Conservation (phyloP, 139 green algal species). For the Picochlorum sp. region DNA sequence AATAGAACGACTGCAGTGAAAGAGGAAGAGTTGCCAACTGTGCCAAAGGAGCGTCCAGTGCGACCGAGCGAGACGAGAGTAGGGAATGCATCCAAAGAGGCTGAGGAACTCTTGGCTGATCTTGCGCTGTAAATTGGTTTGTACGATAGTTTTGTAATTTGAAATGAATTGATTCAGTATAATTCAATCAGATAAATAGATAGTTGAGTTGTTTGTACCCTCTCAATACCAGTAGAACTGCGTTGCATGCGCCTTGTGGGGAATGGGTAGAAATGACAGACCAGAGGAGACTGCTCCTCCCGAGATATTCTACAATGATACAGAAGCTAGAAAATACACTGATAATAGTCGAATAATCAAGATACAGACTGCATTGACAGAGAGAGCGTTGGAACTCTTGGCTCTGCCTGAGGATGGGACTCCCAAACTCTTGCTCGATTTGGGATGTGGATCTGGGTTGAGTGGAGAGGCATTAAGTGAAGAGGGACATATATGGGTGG, state of each 20-base stretch:
- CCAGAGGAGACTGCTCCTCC: constrained; percentile 84
- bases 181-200: background rate
- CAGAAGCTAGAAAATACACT: constrained; percentile 93
- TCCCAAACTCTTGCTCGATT: constrained; percentile 66
- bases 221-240: background rate
- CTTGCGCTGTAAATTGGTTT: no score
- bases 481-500: constrained; percentile 77
- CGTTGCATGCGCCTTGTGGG: background rate
- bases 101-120: no score
- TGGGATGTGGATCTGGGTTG: constrained; percentile 92
- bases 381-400: constrained; percentile 90
- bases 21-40: background rate
- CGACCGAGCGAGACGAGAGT: no score
- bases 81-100: no score
- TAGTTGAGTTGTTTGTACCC: background rate
- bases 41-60: no score
- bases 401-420: constrained; percentile 73
- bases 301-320: constrained; percentile 94
- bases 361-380: constrained; percentile 72
- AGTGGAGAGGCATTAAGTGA: constrained; percentile 62
- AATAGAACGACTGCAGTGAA: background rate
- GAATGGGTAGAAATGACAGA: constrained; percentile 62
- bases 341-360: constrained; percentile 77
- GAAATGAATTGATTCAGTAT: background rate
- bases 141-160: background rate